Percentiles rank a stretch among this genome's conserved stretches.
Conservation (phyloP, 2,329 filamentous ascomycete species). For the Talaromyces sp. region DNA sequence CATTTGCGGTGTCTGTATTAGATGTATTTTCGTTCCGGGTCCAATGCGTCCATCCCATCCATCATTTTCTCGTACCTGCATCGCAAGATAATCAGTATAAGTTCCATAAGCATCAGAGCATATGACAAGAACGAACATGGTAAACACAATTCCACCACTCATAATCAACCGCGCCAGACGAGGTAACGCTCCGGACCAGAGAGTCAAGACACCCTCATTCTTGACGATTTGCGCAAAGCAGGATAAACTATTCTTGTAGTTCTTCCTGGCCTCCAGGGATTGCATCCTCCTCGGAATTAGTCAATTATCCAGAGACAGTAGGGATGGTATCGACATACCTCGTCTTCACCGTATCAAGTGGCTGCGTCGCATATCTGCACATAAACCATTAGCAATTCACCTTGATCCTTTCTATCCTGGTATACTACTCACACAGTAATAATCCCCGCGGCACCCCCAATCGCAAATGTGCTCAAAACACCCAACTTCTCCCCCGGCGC, state of each 20-base stretch:
- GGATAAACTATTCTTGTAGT: constrained; percentile 84
- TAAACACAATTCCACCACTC: constrained; percentile 96
- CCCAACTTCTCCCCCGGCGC: constrained; percentile 94
- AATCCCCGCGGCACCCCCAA: constrained; percentile 82
- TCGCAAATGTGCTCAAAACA: constrained; percentile 80
- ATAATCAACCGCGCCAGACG: constrained; percentile 79
- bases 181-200: constrained; percentile 92
- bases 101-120: background rate
- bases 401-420: background rate
- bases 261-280: constrained; percentile 75
- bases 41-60: constrained; percentile 74
- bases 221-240: constrained; percentile 82
- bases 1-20: constrained; percentile 40
- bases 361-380: constrained; percentile 57
- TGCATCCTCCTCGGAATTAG: constrained; percentile 67
- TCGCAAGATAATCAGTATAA: background rate
- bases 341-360: constrained; percentile 92
- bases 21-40: constrained; percentile 82
- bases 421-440: constrained; percentile 74
- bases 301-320: constrained; percentile 20
- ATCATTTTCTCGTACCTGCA: constrained; percentile 86
- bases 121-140: constrained; percentile 60
- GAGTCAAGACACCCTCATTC: constrained; percentile 83
- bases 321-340: constrained; percentile 38
- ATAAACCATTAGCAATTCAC: background rate